Evolutionary conservation across 345 rosid genomes (phyloP).

Genomic region (Stellera chamaejasme): DNA sequence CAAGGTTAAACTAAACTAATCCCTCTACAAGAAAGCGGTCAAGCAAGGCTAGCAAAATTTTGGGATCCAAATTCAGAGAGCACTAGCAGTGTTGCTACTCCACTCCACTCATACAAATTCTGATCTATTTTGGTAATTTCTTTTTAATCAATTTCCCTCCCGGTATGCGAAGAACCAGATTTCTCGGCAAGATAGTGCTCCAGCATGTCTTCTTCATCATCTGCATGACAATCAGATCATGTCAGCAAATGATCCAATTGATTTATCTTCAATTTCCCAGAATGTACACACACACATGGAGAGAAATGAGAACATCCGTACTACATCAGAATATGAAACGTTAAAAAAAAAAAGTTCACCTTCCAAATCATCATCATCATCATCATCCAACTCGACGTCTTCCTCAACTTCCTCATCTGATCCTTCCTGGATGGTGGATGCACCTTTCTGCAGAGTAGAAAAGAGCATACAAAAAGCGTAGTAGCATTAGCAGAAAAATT

Average conservation of each 20-base stretch:
- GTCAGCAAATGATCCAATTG: not conserved
- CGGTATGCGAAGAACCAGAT: conserved; percentile 56
- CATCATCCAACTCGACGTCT: conserved; percentile 63
- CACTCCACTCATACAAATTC: not conserved
- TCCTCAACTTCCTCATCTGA: conserved; percentile 78
- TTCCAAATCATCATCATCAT: conserved; percentile 77
- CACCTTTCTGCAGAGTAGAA: conserved; percentile 62
- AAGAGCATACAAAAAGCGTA: not conserved
- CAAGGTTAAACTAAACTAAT: too few species aligned
- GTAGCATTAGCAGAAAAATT: too few species aligned
- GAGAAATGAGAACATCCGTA: too few species aligned
- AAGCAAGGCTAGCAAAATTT: too few species aligned
- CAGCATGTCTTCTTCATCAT: conserved; percentile 92
- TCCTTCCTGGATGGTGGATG: conserved; percentile 37
- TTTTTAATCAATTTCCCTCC: conserved; percentile 31
- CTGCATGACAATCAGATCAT: conserved; percentile 25
- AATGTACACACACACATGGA: not conserved
- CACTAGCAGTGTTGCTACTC: not conserved
- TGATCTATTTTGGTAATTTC: not conserved
- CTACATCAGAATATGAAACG: not conserved
- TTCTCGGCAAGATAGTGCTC: conserved; percentile 94
- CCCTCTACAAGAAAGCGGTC: too few species aligned
- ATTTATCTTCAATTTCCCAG: not conserved
- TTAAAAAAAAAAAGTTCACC: conserved; percentile 28
- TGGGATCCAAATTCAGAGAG: too few species aligned